Evolutionary conservation across 805 yeast genomes (phyloP), one percentile per base, ranked within the genome.

Genomic region (Candida peoriensis): DNA sequence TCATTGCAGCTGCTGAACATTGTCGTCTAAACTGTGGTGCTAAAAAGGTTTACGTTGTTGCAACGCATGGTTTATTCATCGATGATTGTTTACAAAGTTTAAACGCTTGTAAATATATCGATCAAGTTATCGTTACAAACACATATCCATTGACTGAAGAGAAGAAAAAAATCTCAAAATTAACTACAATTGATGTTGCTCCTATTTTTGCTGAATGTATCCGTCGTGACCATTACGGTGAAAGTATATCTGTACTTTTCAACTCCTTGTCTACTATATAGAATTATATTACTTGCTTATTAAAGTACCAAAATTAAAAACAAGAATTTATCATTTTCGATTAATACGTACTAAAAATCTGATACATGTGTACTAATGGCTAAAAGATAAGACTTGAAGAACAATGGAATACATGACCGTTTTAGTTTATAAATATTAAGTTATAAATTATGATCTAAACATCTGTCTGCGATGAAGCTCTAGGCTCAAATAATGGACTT

Each of bases 141-240:
- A 89, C 98, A 4, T 93, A 87, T 54, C 98, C 99, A 38, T 84
- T 90, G 33, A 66, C 81, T 14, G 72, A 72, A 45, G 81, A 76
- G 39, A 69, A 74, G 47, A 69, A 66, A 34, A 70, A 67, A 32
- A 70, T 80, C 43, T 66, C 75, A 39, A 93, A 93, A 61, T 70
- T 93, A 50, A 78, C 78, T 12, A 82, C 87, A 32, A 88, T 93
- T 51, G 98, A 93, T 55, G 94, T 93, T 32, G 83, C 96, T 42
- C 83, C 95, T 14, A 88, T 93, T 35, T 84, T 93, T 55, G 97
- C 97, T 23, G 99, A 93, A 68, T 93, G 97, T 63, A 90, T 93
- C 42, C 81, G 99, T 66, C 83, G 99, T 68, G 96, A 93, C 58
- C 99, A 93, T 61, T 89, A 90, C 52, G 99, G 98, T 59, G 97